phyloP scores from a whole-genome alignment of 1,284 basidiomycete species.

The Apiotrichum gracile region DNA sequence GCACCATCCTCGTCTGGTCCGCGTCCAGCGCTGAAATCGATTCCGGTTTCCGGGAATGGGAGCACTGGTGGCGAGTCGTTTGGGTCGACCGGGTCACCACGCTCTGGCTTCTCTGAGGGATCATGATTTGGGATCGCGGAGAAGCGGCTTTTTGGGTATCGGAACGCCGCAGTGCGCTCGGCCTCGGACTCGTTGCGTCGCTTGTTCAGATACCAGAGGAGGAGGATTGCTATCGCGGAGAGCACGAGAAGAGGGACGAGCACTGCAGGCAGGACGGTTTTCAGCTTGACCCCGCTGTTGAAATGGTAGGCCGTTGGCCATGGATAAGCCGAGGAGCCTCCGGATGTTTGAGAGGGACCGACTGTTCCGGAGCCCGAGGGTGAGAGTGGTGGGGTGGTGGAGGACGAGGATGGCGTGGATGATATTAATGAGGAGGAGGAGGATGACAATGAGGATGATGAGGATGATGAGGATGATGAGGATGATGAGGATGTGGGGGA shows the following conservation, averaged over 20 bases:
- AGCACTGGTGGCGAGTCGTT: neutral
- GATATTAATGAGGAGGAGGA: neutral
- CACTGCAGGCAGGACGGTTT: neutral
- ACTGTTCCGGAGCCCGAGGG: too few relatives aligned
- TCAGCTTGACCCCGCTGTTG: neutral
- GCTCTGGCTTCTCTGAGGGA: neutral
- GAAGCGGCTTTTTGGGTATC: neutral
- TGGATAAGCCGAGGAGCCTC: neutral
- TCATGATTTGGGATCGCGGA: neutral
- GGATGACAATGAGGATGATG: neutral
- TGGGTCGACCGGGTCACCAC: neutral
- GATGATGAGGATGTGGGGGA: neutral
- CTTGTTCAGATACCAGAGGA: neutral
- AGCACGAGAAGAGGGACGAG: neutral
- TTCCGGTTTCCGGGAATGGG: too few relatives aligned
- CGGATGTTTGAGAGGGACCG: too few relatives aligned
- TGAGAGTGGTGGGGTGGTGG: neutral
- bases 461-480: neutral
- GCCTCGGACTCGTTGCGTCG: neutral
- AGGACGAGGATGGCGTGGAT: too few relatives aligned
- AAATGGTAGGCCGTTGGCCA: neutral
- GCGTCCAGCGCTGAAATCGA: too few relatives aligned
- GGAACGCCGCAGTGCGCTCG: neutral
- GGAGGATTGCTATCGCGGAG: neutral
- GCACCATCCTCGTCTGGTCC: neutral